These are phyloP conservation scores for Cyclotella sp. DNA, from an alignment of 108 stramenopile genomes.

Conservation along the genomic window DNA sequence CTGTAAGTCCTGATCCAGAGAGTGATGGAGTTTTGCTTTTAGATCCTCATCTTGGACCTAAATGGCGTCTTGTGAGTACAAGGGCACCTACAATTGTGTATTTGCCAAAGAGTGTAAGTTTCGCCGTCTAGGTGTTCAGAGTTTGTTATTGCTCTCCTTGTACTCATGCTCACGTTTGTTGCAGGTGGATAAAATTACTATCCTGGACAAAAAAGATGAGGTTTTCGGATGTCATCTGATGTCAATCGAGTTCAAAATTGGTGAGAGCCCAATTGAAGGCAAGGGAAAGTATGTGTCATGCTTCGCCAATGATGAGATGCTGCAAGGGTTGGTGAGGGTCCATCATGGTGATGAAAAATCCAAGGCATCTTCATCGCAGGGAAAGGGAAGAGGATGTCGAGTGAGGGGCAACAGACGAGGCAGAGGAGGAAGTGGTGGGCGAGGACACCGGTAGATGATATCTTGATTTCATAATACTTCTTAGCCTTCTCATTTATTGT, in stretches of 20 bases:
- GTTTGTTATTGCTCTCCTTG: background rate
- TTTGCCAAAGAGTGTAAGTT: slow-evolving; percentile 64
- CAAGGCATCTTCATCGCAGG: slow-evolving; percentile 39
- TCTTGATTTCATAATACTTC: too few species aligned
- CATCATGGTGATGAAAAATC: slow-evolving; percentile 82
- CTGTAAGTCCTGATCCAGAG: slow-evolving; percentile 86
- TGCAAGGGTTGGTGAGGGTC: slow-evolving; percentile 71
- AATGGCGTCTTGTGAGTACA: slow-evolving; percentile 78
- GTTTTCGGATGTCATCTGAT: slow-evolving; percentile 65
- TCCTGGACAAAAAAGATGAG: slow-evolving; percentile 79
- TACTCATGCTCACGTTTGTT: background rate
- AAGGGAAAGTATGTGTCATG: slow-evolving; percentile 65
- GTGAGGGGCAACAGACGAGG: slow-evolving; percentile 64
- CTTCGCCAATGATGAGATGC: slow-evolving; percentile 74
- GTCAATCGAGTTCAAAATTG: slow-evolving; percentile 83
- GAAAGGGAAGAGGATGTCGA: slow-evolving; percentile 51
- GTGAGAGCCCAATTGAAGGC: slow-evolving; percentile 68
- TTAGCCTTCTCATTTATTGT: too few species aligned
- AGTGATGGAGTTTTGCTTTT: slow-evolving; percentile 85
- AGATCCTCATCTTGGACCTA: slow-evolving; percentile 83
- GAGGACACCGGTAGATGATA: slow-evolving; percentile 40
- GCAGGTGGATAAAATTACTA: slow-evolving; percentile 76
- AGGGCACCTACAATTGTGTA: slow-evolving; percentile 57
- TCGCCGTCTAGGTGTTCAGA: background rate
- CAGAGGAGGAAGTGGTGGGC: slow-evolving; percentile 58